phyloP scores from a whole-genome alignment of 2,329 filamentous ascomycete species.

The Celoporthe dispersa region DNA sequence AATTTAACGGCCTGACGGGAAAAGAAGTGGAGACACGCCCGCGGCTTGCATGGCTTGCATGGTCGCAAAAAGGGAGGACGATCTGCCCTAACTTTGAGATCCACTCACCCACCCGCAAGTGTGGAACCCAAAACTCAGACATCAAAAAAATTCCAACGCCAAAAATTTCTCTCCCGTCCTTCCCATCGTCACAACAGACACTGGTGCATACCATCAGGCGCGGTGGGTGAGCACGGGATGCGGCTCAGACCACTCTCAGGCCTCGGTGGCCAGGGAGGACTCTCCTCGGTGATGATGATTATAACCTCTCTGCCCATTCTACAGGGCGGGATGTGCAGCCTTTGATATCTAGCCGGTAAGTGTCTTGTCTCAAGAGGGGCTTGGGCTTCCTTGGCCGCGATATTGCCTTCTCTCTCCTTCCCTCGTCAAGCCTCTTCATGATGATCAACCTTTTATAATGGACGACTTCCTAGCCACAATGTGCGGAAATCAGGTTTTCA shows the following conservation, averaged over 20 bases:
- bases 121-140: not conserved
- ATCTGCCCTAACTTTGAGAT: not conserved
- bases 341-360: not conserved
- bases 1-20: too few species aligned
- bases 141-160: not conserved
- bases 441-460: slow-evolving; percentile 29
- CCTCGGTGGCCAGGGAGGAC: not conserved
- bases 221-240: too few species aligned
- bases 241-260: not conserved
- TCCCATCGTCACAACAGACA: too few species aligned
- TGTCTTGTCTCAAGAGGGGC: not conserved
- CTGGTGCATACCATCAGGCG: too few species aligned
- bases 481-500: slow-evolving; percentile 25
- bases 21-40: too few species aligned
- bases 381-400: too few species aligned
- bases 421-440: slow-evolving; percentile 11
- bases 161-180: not conserved
- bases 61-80: too few species aligned
- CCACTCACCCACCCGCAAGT: not conserved
- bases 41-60: too few species aligned
- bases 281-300: too few species aligned
- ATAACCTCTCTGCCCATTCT: not conserved
- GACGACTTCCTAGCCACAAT: slow-evolving; percentile 29
- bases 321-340: not conserved
- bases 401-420: not conserved